These are phyloP conservation scores for Debaryomyces maramus DNA, from an alignment of 805 yeast species.

Conservation along the genomic window DNA sequence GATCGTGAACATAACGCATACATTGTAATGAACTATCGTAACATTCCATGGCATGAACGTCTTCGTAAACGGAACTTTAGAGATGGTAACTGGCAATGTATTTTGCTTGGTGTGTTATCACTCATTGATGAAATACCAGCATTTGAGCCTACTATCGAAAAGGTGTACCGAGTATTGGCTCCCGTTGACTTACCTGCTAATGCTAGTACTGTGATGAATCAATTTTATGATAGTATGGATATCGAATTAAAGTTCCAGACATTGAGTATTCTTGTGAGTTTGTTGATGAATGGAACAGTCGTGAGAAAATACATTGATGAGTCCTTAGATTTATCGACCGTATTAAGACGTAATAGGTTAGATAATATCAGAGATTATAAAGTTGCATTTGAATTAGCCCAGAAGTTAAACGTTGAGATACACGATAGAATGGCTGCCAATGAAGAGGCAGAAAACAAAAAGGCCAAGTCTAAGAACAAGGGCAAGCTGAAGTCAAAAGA, in stretches of 20 bases:
- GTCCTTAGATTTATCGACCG: conserved; percentile 63
- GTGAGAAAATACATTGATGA: conserved; percentile 67
- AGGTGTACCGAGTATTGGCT: conserved; percentile 54
- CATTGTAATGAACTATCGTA: conserved; percentile 53
- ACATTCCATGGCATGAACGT: conserved; percentile 74
- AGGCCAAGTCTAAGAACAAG: conserved; percentile 10
- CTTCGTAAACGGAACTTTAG: conserved; percentile 70
- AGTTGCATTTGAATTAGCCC: conserved; percentile 50
- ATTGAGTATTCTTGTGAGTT: conserved; percentile 61
- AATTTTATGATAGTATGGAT: conserved; percentile 56
- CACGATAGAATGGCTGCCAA: conserved; percentile 17
- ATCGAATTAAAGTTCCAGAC: conserved; percentile 55
- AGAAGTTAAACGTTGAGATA: conserved; percentile 26
- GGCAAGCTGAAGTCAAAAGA: conserved; percentile 2
- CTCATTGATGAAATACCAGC: conserved; percentile 57
- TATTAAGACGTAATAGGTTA: conserved; percentile 62
- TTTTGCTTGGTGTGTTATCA: conserved; percentile 70
- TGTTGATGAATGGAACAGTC: conserved; percentile 56
- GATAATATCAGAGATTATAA: conserved; percentile 66
- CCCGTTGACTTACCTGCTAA: conserved; percentile 55
- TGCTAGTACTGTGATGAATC: conserved; percentile 46
- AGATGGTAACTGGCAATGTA: conserved; percentile 84
- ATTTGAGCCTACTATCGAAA: conserved; percentile 49
- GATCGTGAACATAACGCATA: conserved; percentile 44
- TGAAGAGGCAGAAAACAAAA: conserved; percentile 9